Percentiles rank a stretch among this genome's conserved stretches.
Conservation (phyloP, 331 rosid genomes). For the Pyracantha coccinea region DNA sequence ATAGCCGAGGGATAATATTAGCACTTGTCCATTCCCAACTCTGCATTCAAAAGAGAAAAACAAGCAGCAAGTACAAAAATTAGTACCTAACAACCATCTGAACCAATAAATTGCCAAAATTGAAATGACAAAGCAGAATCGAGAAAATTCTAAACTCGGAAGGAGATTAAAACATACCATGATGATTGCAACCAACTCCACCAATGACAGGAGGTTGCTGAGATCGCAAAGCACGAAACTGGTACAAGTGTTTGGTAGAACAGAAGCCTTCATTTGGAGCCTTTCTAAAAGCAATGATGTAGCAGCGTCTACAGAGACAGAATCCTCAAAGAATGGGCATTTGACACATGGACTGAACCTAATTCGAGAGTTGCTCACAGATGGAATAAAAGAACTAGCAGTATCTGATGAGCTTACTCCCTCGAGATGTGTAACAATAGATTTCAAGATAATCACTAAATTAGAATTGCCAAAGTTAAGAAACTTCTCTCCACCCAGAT, state of each 20-base stretch:
- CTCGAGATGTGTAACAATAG: slow-evolving; percentile 59
- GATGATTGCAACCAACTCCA: slow-evolving; percentile 68
- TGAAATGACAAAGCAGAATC: neutral
- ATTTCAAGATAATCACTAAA: slow-evolving; percentile 51
- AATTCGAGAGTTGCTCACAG: slow-evolving; percentile 25
- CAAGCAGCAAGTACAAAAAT: slow-evolving; percentile 9
- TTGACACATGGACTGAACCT: slow-evolving; percentile 24
- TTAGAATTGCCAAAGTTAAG: slow-evolving; percentile 27
- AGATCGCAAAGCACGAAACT: slow-evolving; percentile 27
- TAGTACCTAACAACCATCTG: neutral
- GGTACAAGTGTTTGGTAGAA: slow-evolving; percentile 17
- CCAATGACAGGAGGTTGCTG: slow-evolving; percentile 51
- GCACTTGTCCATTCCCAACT: slow-evolving; percentile 64
- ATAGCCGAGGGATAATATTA: slow-evolving; percentile 50
- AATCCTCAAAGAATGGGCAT: slow-evolving; percentile 60
- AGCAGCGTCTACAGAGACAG: slow-evolving; percentile 41
- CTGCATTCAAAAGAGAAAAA: slow-evolving; percentile 40
- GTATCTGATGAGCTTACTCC: slow-evolving; percentile 22
- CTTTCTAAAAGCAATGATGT: slow-evolving; percentile 49
- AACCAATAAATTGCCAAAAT: neutral
- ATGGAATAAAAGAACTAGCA: slow-evolving; percentile 31
- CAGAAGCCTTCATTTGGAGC: slow-evolving; percentile 24
- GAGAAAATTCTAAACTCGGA: neutral
- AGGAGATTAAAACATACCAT: slow-evolving; percentile 37
- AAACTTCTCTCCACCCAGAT: slow-evolving; percentile 56